Percentiles rank a stretch among this genome's conserved stretches.
These are phyloP conservation scores for Monosporascus sp. DNA, from an alignment of 2,329 filamentous ascomycete genomes.

Conservation along the genomic window DNA sequence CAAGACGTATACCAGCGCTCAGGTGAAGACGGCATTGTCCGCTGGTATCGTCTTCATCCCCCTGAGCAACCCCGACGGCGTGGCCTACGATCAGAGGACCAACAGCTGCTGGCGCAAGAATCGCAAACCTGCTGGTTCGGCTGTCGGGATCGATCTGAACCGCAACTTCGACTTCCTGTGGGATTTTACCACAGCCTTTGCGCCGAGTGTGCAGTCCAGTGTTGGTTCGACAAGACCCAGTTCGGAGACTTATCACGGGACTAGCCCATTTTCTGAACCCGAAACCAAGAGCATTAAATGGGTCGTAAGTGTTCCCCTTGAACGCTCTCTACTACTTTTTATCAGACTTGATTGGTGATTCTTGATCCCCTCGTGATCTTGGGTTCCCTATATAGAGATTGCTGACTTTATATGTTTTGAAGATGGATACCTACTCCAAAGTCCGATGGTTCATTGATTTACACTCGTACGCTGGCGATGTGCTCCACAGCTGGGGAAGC, in stretches of 20 bases:
- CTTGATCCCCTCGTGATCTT: too few species aligned
- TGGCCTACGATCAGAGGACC: slow-evolving; percentile 44
- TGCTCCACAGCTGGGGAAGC: slow-evolving; percentile 54
- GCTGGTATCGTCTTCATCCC: slow-evolving; percentile 49
- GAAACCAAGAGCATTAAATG: slow-evolving; percentile 51
- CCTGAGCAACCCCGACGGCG: slow-evolving; percentile 49
- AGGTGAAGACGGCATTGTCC: slow-evolving; percentile 46
- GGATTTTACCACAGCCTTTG: slow-evolving; percentile 43
- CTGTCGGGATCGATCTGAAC: slow-evolving; percentile 47
- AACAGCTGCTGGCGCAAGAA: slow-evolving; percentile 52
- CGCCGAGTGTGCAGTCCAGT: slow-evolving; percentile 28
- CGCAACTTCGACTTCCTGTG: slow-evolving; percentile 55
- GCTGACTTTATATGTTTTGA: too few species aligned
- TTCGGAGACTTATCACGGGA: slow-evolving; percentile 46
- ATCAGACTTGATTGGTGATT: neutral
- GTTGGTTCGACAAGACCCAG: slow-evolving; percentile 37
- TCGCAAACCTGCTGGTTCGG: slow-evolving; percentile 37
- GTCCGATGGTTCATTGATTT: slow-evolving; percentile 55
- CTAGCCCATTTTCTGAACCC: slow-evolving; percentile 46
- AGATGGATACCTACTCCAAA: slow-evolving; percentile 40
- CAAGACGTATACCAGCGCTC: slow-evolving; percentile 43
- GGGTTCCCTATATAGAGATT: too few species aligned
- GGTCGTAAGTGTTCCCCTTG: slow-evolving; percentile 18
- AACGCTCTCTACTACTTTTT: neutral
- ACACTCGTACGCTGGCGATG: slow-evolving; percentile 46